Conservation (phyloP, 176 grass and related monocot genomes). For the Urochloa ruziziensis region DNA sequence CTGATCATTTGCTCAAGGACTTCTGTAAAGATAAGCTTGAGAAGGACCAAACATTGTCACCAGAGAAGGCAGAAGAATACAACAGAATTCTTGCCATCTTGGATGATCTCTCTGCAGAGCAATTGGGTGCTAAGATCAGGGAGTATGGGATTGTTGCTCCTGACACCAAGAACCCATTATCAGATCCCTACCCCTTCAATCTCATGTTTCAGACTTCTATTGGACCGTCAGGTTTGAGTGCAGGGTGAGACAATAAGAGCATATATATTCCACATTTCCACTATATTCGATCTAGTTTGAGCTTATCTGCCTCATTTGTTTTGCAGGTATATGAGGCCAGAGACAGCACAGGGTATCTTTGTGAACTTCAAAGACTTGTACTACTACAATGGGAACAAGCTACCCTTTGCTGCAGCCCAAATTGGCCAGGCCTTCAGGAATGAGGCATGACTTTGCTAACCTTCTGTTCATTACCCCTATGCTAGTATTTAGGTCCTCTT, state of each 20-base stretch:
- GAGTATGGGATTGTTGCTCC: conserved; percentile 86
- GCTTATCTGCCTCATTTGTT: conserved; percentile 28
- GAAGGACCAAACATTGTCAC: conserved; percentile 46
- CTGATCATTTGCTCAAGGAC: conserved; percentile 92
- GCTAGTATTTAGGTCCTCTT: background rate
- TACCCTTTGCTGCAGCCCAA: conserved; percentile 90
- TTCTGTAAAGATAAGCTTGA: conserved; percentile 92
- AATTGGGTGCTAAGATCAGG: conserved; percentile 80
- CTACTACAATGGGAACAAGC: conserved; percentile 82
- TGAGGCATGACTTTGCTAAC: conserved; percentile 52
- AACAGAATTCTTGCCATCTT: conserved; percentile 70
- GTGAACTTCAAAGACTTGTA: conserved; percentile 93
- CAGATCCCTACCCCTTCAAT: conserved; percentile 91
- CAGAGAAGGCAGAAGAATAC: conserved; percentile 52
- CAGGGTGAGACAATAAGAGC: conserved; percentile 56
- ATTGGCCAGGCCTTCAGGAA: conserved; percentile 93
- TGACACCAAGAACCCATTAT: conserved; percentile 85
- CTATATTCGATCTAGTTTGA: conserved; percentile 4
- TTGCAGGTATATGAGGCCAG: conserved; percentile 91
- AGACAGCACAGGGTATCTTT: conserved; percentile 97
- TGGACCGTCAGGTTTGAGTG: conserved; percentile 78
- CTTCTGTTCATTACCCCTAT: conserved; percentile 13
- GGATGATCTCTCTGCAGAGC: conserved; percentile 84
- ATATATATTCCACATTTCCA: background rate
- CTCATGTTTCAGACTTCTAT: conserved; percentile 99